These are phyloP conservation scores for Chimonanthus salicifolius DNA, from an alignment of 164 flowering plant genomes.

Conservation along the genomic window DNA sequence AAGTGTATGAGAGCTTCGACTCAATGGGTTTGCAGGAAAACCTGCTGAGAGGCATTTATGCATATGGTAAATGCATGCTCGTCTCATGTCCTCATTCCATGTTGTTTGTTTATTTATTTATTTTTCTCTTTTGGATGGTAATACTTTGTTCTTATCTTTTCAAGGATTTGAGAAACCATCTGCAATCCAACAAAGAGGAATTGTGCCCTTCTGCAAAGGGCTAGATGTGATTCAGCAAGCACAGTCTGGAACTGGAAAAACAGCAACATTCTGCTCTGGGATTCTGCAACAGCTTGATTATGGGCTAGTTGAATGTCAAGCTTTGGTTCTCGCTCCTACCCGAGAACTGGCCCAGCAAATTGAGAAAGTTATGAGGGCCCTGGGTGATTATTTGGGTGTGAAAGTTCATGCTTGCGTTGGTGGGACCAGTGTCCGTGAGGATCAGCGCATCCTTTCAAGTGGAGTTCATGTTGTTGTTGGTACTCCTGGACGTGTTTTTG, in stretches of 20 bases:
- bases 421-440: conserved; percentile 85
- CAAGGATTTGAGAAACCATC: conserved; percentile 88
- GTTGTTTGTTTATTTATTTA: neutral
- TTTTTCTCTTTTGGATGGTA: neutral
- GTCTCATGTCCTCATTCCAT: neutral
- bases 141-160: conserved; percentile 4
- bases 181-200: conserved; percentile 81
- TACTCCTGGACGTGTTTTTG: conserved; percentile 82
- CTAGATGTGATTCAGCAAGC: conserved; percentile 89
- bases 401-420: conserved; percentile 93
- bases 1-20: conserved; percentile 66
- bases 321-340: conserved; percentile 78
- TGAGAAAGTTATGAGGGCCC: conserved; percentile 87
- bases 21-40: conserved; percentile 61
- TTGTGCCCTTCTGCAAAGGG: conserved; percentile 80
- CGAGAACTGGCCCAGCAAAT: conserved; percentile 83
- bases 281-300: conserved; percentile 78
- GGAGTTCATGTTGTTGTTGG: conserved; percentile 87
- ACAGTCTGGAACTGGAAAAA: conserved; percentile 86
- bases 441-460: conserved; percentile 65
- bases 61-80: conserved; percentile 43
- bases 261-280: conserved; percentile 85
- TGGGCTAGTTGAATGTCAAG: conserved; percentile 58
- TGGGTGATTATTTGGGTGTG: conserved; percentile 83
- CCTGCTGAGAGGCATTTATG: conserved; percentile 76